Conservation (phyloP, 345 rosid species). For the Eucalyptus victrix region DNA sequence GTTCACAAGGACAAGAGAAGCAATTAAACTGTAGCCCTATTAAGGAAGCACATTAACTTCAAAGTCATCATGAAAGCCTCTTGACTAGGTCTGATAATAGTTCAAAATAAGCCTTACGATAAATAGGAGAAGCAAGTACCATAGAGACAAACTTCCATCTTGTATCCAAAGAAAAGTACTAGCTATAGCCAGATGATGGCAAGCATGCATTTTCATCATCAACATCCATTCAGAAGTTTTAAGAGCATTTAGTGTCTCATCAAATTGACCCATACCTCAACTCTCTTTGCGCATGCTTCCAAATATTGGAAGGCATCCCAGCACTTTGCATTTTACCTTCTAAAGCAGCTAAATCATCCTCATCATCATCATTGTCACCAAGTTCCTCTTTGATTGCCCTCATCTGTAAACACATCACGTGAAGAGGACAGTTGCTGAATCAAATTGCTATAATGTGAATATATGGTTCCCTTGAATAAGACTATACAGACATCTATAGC, state of each 20-base stretch:
- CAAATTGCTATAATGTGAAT: not conserved
- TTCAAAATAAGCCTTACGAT: not conserved
- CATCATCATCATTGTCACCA: slow-evolving; percentile 97
- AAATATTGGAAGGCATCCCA: slow-evolving; percentile 87
- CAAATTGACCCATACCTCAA: slow-evolving; percentile 41
- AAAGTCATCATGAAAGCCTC: not conserved
- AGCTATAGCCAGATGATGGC: not conserved
- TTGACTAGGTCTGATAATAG: not conserved
- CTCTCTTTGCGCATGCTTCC: slow-evolving; percentile 99
- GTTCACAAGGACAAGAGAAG: not conserved
- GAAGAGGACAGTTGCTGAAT: not conserved
- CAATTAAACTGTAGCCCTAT: not conserved
- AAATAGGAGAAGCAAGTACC: not conserved
- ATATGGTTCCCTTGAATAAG: not conserved
- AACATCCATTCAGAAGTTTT: not conserved
- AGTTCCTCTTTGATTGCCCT: slow-evolving; percentile 99
- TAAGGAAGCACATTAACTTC: not conserved
- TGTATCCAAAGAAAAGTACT: not conserved
- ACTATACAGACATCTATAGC: not conserved
- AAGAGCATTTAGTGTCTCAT: not conserved
- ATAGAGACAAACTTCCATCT: not conserved
- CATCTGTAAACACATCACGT: slow-evolving; percentile 42
- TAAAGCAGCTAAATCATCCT: slow-evolving; percentile 90
- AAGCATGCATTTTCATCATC: not conserved
- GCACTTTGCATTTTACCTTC: slow-evolving; percentile 98